Percentiles rank a stretch among this genome's conserved stretches.
phyloP scores from a whole-genome alignment of 148 eudicot genomes.

The Camellia lanceoleosa region DNA sequence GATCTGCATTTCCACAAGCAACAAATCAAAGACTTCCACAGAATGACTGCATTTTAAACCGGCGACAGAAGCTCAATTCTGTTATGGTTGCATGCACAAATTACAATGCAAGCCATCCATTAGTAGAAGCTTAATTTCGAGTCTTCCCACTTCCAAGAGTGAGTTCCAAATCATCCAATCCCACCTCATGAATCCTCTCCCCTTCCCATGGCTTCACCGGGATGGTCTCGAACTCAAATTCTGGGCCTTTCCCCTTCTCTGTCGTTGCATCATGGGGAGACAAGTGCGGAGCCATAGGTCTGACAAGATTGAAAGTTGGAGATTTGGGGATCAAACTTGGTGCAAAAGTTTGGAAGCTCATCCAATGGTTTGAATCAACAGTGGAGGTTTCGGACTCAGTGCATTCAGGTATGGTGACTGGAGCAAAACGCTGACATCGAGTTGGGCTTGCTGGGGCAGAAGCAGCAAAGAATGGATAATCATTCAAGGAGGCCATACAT shows the following conservation, averaged over 20 bases:
- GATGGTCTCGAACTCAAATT: constrained; percentile 48
- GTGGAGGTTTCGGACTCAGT: constrained; percentile 90
- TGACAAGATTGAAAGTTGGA: constrained; percentile 66
- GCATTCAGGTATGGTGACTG: constrained; percentile 84
- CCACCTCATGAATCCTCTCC: constrained; percentile 82
- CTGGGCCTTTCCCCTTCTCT: constrained; percentile 50
- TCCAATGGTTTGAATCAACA: constrained; percentile 81
- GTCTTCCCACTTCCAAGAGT: constrained; percentile 75
- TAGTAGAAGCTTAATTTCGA: constrained; percentile 16
- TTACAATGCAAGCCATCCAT: not conserved
- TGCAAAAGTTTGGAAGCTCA: constrained; percentile 66
- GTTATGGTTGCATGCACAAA: not conserved
- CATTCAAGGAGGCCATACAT: constrained; percentile 57
- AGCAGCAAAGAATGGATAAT: constrained; percentile 68
- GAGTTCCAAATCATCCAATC: constrained; percentile 84
- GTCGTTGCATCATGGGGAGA: constrained; percentile 36
- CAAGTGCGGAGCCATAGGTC: constrained; percentile 51
- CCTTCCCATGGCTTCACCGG: constrained; percentile 82
- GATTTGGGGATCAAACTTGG: constrained; percentile 56
- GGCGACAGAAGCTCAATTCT: not conserved
- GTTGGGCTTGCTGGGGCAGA: constrained; percentile 93
- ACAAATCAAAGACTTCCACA: constrained; percentile 9
- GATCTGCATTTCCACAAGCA: constrained; percentile 8
- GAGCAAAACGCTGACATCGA: constrained; percentile 50
- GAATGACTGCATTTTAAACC: constrained; percentile 11